Base-by-base conservation (phyloP, 345 rosid species). In the Chamaenerion angustifolium region DNA sequence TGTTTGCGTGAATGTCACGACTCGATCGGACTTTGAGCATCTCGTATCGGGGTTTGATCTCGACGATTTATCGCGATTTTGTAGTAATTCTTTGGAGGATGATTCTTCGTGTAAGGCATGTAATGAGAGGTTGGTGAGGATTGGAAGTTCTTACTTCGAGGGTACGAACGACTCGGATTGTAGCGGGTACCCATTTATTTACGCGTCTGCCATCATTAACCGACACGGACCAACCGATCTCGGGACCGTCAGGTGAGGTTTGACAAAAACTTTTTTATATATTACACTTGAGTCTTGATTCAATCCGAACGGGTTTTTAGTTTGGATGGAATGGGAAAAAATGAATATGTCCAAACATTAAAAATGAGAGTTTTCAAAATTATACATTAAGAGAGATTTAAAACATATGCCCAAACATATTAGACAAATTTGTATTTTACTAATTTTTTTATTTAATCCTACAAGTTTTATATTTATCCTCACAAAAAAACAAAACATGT, bases 21-120 rank as follows among this genome's bases (percentile, higher is more conserved):
- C 85, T 12, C 75, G 54, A 48, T 64, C 79, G 8, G 65, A 76
- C 0, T 80, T 80, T 62, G 94, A 89, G 4, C 45, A 67, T 0
- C 12, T 49, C 1, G 51, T 80, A 52, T 70, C 79, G 12, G 51
- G 44, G n/a, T 14, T 79, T 1, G 35, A 79, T 4, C 13, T 71
- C 0, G 3, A 35, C 5, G 60, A 65, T 40, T 69, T 63, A 45
- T 62, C 49, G 16, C 45, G 69, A 12, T 68, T 54, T 18, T 85
- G 97, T 52, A 85, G 82, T 66, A 78, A 74, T 66, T 71, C 89
- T 12, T 71, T 82, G 1, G 79, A 59, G 58, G 67, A 71, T 53
- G 73, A 70, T 10, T 71, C 93, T 15, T 85, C 89, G 10, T 85
- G 97, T 44, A 93, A 76, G 19, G 64, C 80, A 11, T 89, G 97